Conservation (phyloP, 1,284 basidiomycete species). For the Trichosporon asahii region DNA sequence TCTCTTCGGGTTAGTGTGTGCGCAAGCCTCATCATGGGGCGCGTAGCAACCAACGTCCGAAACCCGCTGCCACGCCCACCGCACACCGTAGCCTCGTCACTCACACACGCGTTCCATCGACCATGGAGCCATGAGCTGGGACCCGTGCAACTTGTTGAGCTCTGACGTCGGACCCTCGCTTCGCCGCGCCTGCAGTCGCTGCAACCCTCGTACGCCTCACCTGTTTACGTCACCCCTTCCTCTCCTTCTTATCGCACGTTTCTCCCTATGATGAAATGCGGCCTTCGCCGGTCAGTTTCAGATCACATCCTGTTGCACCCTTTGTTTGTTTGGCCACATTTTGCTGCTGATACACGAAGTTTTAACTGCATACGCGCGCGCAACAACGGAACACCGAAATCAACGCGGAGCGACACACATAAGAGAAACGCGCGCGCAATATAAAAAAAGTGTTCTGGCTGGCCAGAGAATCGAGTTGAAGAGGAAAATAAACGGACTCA, state of each 20-base stretch:
- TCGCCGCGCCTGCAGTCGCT: background rate
- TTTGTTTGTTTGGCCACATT: background rate
- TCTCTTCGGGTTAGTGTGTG: background rate
- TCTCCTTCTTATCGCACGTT: background rate
- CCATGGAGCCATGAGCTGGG: background rate
- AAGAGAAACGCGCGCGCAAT: constrained; percentile 6
- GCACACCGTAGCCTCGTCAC: too few relatives aligned
- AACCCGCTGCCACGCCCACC: background rate
- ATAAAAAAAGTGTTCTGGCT: constrained; percentile 7
- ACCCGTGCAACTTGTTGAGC: background rate
- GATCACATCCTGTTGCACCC: too few relatives aligned
- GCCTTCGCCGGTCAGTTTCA: background rate
- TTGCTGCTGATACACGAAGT: constrained; percentile 1
- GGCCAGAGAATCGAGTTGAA: constrained; percentile 4
- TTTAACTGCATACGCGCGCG: constrained; percentile 10
- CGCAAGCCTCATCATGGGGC: too few relatives aligned
- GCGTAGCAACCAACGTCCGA: too few relatives aligned
- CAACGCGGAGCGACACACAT: constrained; percentile 3
- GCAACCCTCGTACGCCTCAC: too few relatives aligned
- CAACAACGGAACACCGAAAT: background rate
- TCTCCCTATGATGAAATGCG: background rate
- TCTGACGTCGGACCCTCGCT: background rate
- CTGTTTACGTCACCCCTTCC: background rate
- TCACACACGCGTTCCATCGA: background rate
- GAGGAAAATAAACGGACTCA: background rate